Evolutionary conservation across 2,329 filamentous ascomycete species (phyloP), one percentile per base, ranked within the genome.

Genomic region (Epichloe glyceriae): DNA sequence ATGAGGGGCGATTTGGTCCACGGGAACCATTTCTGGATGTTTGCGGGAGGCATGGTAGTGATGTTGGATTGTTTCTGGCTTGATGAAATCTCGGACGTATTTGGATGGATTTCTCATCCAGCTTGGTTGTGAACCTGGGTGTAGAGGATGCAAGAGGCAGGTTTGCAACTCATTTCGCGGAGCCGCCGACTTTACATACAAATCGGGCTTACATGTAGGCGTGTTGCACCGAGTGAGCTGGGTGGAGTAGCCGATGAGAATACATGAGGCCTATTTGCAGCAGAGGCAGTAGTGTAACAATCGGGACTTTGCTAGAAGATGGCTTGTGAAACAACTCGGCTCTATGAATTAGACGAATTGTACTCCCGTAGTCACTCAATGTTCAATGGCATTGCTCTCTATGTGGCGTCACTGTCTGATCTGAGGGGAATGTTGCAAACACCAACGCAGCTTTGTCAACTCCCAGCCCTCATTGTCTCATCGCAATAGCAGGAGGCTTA

Each of bases 401-500:
- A 20, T 20, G 12, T 43, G 41, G 12, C 42, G n/a, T 15, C 15
- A 34, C 42, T 17, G n/a, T 7, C 8, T 8, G 5, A 44, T 17
- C 42, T 44, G n/a, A 15, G 30, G 11, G 14, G 6, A 44, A 30
- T 12, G 22, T 12, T 12, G 40, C 19, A 26, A 14, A 42, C 19
- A 26, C 14, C 12, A 26, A 10, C 26, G 26, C 26, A 30, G 5
- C 38, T 19, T 19, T 40, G 38, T 40, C 30, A 5, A 14, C 41
- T 39, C 5, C 3, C 4, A 6, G 17, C 11, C 11, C 33, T 52
- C 60, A 65, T 50, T 62, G 70, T 35, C 71, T 62, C 54, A 59
- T 57, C 3, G 59, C 55, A 34, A 73, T 57, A 58, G 57, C 67
- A 51, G 71, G 69, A 3, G 78, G 78, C 68, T 79, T 81, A 62